Evolutionary conservation across 495 filamentous ascomycete genomes (phyloP).

Genomic region (Tuber aestivum): DNA sequence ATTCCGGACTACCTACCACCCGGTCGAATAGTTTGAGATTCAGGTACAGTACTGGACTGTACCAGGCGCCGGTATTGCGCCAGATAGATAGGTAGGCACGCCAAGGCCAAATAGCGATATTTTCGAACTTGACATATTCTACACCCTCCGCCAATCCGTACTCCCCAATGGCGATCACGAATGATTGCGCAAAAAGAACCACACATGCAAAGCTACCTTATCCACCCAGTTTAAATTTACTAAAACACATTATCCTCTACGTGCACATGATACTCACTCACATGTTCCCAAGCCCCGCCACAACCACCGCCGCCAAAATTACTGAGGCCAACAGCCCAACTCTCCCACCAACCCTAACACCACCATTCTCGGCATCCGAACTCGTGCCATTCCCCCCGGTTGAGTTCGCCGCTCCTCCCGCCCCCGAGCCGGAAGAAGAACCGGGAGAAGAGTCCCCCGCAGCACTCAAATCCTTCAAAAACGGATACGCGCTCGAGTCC

Average conservation of each 20-base stretch:
- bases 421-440: background rate
- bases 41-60: no score
- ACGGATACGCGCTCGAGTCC: conserved; percentile 18
- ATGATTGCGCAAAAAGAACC: background rate
- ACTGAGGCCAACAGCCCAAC: background rate
- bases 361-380: background rate
- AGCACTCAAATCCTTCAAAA: conserved; percentile 3
- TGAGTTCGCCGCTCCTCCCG: background rate
- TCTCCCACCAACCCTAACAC: background rate
- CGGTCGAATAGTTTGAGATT: no score
- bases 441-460: background rate
- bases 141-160: no score
- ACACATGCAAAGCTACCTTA: background rate
- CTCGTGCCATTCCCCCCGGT: background rate
- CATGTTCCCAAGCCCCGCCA: background rate
- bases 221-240: background rate
- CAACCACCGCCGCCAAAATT: background rate
- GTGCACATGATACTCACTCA: background rate
- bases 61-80: no score
- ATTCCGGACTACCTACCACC: no score
- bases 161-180: background rate
- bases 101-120: background rate
- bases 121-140: no score
- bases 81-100: no score
- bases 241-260: background rate